Percentiles rank a stretch among this genome's conserved stretches.
phyloP scores from a whole-genome alignment of 805 yeast genomes.

The Ogataea paraovalis region DNA sequence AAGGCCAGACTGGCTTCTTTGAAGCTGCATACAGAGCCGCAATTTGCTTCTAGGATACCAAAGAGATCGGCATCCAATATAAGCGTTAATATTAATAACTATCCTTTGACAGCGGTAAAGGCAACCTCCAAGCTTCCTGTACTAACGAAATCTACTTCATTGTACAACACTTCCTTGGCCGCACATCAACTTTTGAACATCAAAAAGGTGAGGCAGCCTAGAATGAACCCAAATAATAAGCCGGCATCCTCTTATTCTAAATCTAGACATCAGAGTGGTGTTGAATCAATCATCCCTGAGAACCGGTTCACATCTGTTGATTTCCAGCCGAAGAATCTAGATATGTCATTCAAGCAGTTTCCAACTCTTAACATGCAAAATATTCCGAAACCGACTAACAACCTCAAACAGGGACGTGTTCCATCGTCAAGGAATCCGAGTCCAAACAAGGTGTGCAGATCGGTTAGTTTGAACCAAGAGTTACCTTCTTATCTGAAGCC shows the following conservation, averaged over 20 bases:
- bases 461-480: constrained; percentile 5
- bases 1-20: constrained; percentile 13
- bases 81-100: constrained; percentile 8
- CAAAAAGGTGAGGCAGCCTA: constrained; percentile 1
- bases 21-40: constrained; percentile 14
- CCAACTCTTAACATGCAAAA: constrained; percentile 7
- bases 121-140: constrained; percentile 13
- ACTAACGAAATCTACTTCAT: neutral
- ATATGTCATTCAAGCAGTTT: constrained; percentile 3
- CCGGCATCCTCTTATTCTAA: too few species aligned
- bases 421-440: constrained; percentile 2
- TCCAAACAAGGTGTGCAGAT: constrained; percentile 1
- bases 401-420: neutral
- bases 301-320: neutral
- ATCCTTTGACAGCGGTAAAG: neutral
- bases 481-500: constrained; percentile 21
- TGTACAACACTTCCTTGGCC: neutral
- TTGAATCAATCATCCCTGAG: neutral
- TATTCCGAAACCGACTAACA: constrained; percentile 1
- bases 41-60: constrained; percentile 23
- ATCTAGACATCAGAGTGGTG: constrained; percentile 1
- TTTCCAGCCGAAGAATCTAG: neutral
- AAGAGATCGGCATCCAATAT: constrained; percentile 19
- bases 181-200: neutral
- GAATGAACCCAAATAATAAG: constrained; percentile 3